phyloP scores from a whole-genome alignment of 305 asterid species.

The Fraxinus platypoda region DNA sequence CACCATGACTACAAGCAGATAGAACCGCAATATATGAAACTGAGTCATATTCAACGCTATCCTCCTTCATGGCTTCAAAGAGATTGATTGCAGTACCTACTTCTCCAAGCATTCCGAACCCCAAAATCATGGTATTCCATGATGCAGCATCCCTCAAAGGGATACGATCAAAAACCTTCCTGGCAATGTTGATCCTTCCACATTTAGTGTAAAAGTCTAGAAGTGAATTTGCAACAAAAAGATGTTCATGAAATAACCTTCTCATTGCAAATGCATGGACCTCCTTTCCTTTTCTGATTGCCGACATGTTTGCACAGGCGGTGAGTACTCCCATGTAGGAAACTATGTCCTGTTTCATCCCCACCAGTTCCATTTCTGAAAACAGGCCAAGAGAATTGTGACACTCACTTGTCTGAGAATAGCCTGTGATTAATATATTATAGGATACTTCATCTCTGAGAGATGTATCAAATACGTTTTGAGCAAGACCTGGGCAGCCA shows the following conservation, averaged over 20 bases:
- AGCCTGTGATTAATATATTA: conserved; percentile 56
- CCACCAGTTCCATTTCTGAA: conserved; percentile 48
- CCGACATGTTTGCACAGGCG: conserved; percentile 62
- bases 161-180: conserved; percentile 50
- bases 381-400: conserved; percentile 47
- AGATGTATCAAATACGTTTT: conserved; percentile 45
- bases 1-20: conserved; percentile 82
- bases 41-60: conserved; percentile 42
- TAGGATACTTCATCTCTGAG: conserved; percentile 61
- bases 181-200: conserved; percentile 53
- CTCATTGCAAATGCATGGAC: conserved; percentile 59
- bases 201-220: conserved; percentile 72
- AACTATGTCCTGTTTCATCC: conserved; percentile 45
- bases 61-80: conserved; percentile 61
- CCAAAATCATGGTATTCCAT: conserved; percentile 78
- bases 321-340: conserved; percentile 66
- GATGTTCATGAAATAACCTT: conserved; percentile 48
- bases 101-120: conserved; percentile 70
- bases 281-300: conserved; percentile 67
- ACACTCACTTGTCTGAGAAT: conserved; percentile 49
- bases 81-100: conserved; percentile 48
- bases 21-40: conserved; percentile 68
- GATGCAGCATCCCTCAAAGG: conserved; percentile 59
- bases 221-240: conserved; percentile 71
- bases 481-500: conserved; percentile 57